Base-by-base conservation (phyloP, 148 eudicot species). In the Cornus kousa region DNA sequence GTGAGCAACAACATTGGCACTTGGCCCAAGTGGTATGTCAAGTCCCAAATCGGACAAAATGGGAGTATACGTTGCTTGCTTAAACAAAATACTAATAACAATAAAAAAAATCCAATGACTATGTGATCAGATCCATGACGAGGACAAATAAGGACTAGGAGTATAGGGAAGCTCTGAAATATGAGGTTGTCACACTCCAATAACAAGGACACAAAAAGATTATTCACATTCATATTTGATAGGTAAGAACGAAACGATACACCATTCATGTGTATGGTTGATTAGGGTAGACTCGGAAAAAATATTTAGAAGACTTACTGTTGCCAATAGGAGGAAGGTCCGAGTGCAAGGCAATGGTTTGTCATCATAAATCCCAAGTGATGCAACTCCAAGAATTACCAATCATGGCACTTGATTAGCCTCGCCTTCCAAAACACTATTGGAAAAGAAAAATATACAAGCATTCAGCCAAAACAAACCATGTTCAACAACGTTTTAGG, bases 141-240 rank as follows among this genome's bases (percentile, higher is more conserved):
- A 35, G 37, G 37, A 35, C 37, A 1, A 2, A 35, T 35, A 35
- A 35, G 37, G 37, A 35, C 8, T 46, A 48, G 64, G 39, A 20
- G 72, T 12, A 75, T 23, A 31, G 39, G 67, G 71, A 48, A 43
- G 78, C 23, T 43, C 28, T 46, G 17, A 74, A 74, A 43, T n/a
- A 17, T 62, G 66, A 53, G 59, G 59, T 53, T 53, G 59, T 53
- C 59, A 53, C 59, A 53, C 17, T 12, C 19, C 59, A 53, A 53
- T 11, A 11, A 16, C 59, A 48, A 48, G 53, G 19, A 53, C 3
- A 14, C 14, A 53, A 53, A 0, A 11, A 53, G 3, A 11, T 48
- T 13, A 53, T 53, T 53, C 59, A 62, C 22, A 62, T 28, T n/a
- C 50, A 17, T 53, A n/a, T 31, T n/a, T 9, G 14, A 65, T 62